Percentiles rank a stretch among this genome's conserved stretches.
Conservation (phyloP, 441 rosid species). For the Eutrema salsugineum region DNA sequence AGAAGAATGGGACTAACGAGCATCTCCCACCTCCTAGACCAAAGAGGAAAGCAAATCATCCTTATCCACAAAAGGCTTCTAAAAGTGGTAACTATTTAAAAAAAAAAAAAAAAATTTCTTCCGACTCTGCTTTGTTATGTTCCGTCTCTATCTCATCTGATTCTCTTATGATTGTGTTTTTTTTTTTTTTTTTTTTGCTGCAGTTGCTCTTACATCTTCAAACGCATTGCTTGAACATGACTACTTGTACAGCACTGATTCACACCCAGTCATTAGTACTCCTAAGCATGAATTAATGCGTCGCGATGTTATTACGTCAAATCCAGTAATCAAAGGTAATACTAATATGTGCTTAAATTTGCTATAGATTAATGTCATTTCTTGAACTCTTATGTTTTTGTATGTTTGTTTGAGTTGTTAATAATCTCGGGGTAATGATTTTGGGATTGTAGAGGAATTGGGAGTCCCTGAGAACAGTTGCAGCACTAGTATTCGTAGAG, state of each 20-base stretch:
- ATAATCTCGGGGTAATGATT: not conserved
- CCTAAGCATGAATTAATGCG: not conserved
- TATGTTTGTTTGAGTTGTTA: conserved; percentile 5
- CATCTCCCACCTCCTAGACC: conserved; percentile 98
- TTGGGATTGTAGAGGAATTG: conserved; percentile 38
- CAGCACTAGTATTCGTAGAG: conserved; percentile 43
- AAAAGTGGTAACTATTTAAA: conserved; percentile 69
- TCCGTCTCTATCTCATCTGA: not conserved
- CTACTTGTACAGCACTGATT: conserved; percentile 8
- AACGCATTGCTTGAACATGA: conserved; percentile 42
- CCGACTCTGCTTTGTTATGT: not conserved
- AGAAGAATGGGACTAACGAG: conserved; percentile 83
- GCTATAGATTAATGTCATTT: not conserved
- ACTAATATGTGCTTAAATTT: not conserved
- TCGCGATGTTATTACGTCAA: conserved; percentile 18
- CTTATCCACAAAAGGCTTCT: conserved; percentile 90
- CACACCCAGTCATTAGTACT: conserved; percentile 29
- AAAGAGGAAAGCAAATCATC: conserved; percentile 93
- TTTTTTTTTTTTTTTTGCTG: not conserved
- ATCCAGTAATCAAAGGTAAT: conserved; percentile 16
- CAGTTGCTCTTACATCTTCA: conserved; percentile 47
- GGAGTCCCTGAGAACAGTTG: conserved; percentile 25
- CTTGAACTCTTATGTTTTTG: not conserved
- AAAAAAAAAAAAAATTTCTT: too few relatives aligned
- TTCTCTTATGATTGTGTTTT: not conserved